A percentile compares a stretch with the other conserved stretches of the same genome.
These are phyloP conservation scores for Scutellaria baicalensis DNA, from an alignment of 257 asterid species.

Conservation along the genomic window DNA sequence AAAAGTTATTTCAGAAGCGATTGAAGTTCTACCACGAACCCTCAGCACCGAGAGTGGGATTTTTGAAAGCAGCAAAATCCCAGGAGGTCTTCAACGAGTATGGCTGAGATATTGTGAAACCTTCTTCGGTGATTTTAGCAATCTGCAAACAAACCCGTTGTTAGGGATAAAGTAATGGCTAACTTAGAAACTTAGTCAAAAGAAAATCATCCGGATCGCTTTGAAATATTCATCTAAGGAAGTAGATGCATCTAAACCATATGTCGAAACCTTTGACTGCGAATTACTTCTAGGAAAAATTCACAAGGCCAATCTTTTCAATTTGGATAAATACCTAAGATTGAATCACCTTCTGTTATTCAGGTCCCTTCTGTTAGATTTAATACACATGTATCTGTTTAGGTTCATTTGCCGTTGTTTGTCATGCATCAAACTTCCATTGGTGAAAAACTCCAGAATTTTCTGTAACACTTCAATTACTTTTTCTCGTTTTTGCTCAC, in stretches of 20 bases:
- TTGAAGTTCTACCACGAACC: slow-evolving; percentile 71
- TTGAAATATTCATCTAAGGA: not conserved
- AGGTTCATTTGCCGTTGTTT: not conserved
- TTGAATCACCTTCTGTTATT: not conserved
- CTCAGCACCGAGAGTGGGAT: slow-evolving; percentile 77
- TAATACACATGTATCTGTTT: not conserved
- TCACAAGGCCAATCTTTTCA: not conserved
- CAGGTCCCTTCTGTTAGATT: not conserved
- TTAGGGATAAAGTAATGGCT: not conserved
- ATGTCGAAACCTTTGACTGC: not conserved
- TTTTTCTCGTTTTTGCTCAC: not conserved
- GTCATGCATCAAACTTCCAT: not conserved
- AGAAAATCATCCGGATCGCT: not conserved
- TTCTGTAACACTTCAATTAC: not conserved
- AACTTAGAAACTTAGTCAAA: not conserved
- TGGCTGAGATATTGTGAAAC: slow-evolving; percentile 50
- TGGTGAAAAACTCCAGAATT: not conserved
- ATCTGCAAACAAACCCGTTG: slow-evolving; percentile 42
- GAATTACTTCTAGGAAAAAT: not conserved
- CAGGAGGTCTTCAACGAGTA: slow-evolving; percentile 78
- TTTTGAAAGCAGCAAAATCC: slow-evolving; percentile 74
- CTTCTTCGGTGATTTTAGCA: slow-evolving; percentile 84
- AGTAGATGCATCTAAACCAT: not conserved
- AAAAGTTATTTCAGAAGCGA: no score
- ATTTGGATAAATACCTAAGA: not conserved